These are phyloP conservation scores for Aethionema arabicum DNA, from an alignment of 345 rosid genomes.

Conservation along the genomic window DNA sequence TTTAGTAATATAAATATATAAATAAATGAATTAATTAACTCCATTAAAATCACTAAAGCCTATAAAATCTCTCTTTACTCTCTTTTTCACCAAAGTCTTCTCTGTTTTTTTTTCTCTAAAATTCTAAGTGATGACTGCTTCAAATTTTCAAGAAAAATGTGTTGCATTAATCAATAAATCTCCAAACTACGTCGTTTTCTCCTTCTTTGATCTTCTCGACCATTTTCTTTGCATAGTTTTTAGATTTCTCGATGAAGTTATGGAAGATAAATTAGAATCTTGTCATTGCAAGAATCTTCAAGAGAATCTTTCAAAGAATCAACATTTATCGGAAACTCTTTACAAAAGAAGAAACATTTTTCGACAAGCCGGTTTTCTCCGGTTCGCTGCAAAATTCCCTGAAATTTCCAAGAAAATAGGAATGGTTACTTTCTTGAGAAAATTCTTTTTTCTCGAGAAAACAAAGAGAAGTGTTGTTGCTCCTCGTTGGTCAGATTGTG, in stretches of 20 bases:
- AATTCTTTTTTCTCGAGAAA: constrained; percentile 8
- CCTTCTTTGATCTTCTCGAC: constrained; percentile 59
- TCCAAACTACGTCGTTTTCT: constrained; percentile 43
- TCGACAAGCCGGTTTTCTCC: constrained; percentile 43
- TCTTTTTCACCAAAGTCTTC: background rate
- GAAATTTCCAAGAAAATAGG: constrained; percentile 32
- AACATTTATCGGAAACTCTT: constrained; percentile 57
- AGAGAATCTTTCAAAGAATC: constrained; percentile 28
- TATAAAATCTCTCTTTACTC: constrained; percentile 10
- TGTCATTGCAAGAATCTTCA: constrained; percentile 46
- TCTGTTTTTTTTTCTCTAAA: constrained; percentile 7
- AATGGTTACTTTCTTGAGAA: constrained; percentile 24
- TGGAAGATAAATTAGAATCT: constrained; percentile 46
- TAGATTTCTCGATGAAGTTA: constrained; percentile 48
- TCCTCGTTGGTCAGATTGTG: constrained; percentile 77
- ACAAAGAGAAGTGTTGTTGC: background rate
- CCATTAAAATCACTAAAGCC: background rate
- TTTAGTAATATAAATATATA: too few species aligned
- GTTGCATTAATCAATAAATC: constrained; percentile 29
- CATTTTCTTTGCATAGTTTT: constrained; percentile 45
- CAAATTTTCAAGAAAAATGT: constrained; percentile 35
- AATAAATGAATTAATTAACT: too few species aligned
- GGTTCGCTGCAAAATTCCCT: constrained; percentile 38
- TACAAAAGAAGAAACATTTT: constrained; percentile 53
- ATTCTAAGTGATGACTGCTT: constrained; percentile 29